These are phyloP conservation scores for Tetrahymena malaccensis DNA, from an alignment of 73 alveolate species.

Conservation along the genomic window DNA sequence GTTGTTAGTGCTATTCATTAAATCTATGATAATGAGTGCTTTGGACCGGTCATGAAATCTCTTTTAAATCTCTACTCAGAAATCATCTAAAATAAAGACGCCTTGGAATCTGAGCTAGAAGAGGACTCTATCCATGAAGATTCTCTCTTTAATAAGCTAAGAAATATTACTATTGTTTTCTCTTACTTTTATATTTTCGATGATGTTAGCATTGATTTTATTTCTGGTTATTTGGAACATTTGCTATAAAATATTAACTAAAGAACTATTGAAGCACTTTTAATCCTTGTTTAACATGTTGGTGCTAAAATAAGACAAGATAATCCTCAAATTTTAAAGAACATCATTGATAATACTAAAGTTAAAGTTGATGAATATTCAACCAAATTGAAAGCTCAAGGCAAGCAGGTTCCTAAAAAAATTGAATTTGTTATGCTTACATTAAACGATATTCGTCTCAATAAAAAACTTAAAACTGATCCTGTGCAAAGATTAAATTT, in stretches of 20 bases:
- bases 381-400: background rate
- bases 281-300: background rate
- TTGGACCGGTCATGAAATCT: background rate
- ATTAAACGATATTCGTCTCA: background rate
- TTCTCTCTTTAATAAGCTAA: background rate
- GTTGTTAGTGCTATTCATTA: background rate
- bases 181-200: background rate
- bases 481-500: background rate
- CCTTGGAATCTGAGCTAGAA: background rate
- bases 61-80: background rate
- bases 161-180: background rate
- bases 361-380: background rate
- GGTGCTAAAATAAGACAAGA: background rate
- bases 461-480: background rate
- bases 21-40: background rate
- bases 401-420: background rate
- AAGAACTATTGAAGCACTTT: background rate
- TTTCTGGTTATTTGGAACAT: background rate
- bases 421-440: background rate
- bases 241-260: background rate
- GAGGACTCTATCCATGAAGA: background rate
- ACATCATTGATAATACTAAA: background rate
- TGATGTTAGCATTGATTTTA: background rate
- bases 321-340: background rate
- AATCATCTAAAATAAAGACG: background rate